Base-by-base conservation (phyloP, 2,329 filamentous ascomycete genomes). In the Emmonsiellopsis sp. region DNA sequence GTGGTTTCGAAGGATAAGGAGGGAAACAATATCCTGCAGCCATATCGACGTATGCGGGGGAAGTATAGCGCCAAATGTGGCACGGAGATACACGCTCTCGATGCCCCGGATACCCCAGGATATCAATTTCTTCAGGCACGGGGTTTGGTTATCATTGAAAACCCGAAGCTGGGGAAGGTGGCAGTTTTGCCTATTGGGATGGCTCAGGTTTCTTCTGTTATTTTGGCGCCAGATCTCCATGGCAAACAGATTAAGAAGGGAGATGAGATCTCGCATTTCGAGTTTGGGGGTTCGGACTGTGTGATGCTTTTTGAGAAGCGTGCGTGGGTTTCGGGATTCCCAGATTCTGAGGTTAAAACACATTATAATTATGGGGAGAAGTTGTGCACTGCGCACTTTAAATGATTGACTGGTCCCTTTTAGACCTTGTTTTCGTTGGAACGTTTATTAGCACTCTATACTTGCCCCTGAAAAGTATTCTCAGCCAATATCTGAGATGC, bases 141-240 rank as follows among this genome's bases (percentile, higher is more conserved):
- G 2, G 73, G 72, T 1, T 53, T 70, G 20, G 57, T 74, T 1
- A 52, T 75, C n/a, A 68, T 75, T 10, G 65, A 75, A 0, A 70
- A 66, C 5, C 56, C 64, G 0, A 54, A 59, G 10, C 49, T 68
- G 10, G 71, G 73, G 2, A 57, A 66, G 15, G 71, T 75, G 5
- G 73, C 70, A 1, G 63, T 76, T 15, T 51, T 76, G 30, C 73
- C 73, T 0, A 70, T 75, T 51, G 72, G 73, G 7, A 76, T 75
- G 73, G 72, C 70, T 4, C 67, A 70, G 32, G 68, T 76, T 0
- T 74, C 72, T 1, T 74, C 70, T 2, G 69, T 76, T 2, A 62
- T 64, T 20, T 42, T 73, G 13, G 65, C 63, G 1, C 57, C 52
- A 1, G 41, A 59, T 9, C 45, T 52, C 31, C 43, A 55, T 34